phyloP scores from a whole-genome alignment of 2,329 filamentous ascomycete genomes.

The Fusarium sp. region DNA sequence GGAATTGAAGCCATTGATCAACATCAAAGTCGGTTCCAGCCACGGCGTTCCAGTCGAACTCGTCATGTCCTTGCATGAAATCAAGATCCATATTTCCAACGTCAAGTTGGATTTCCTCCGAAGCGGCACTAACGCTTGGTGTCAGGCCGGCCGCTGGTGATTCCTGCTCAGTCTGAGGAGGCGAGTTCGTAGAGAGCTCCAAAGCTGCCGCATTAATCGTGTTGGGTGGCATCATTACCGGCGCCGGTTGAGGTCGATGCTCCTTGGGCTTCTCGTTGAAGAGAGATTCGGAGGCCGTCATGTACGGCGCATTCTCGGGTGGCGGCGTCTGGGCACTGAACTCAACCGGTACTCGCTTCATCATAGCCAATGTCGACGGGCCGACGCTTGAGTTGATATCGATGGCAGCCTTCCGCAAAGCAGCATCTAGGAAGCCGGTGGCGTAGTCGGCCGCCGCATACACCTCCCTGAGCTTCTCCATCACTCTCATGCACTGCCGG shows the following conservation, averaged over 20 bases:
- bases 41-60: slow-evolving; percentile 70
- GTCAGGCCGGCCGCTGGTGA: slow-evolving; percentile 57
- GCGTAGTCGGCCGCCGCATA: slow-evolving; percentile 97
- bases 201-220: slow-evolving; percentile 57
- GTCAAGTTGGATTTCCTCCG: slow-evolving; percentile 57
- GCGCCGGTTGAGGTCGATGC: slow-evolving; percentile 23
- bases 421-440: slow-evolving; percentile 94
- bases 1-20: slow-evolving; percentile 73
- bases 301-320: slow-evolving; percentile 64
- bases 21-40: slow-evolving; percentile 70
- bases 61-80: slow-evolving; percentile 63
- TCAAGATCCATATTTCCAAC: slow-evolving; percentile 62
- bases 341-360: slow-evolving; percentile 56
- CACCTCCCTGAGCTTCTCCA: slow-evolving; percentile 88
- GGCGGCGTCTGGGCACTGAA: slow-evolving; percentile 67
- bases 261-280: slow-evolving; percentile 54
- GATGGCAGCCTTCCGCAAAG: slow-evolving; percentile 89
- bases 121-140: slow-evolving; percentile 62
- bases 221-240: slow-evolving; percentile 55
- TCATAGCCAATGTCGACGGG: slow-evolving; percentile 53
- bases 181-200: slow-evolving; percentile 57
- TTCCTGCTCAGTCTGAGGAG: slow-evolving; percentile 63
- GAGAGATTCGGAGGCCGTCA: slow-evolving; percentile 60
- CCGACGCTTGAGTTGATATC: slow-evolving; percentile 67
- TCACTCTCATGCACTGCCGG: slow-evolving; percentile 92